A percentile compares a stretch with the other conserved stretches of the same genome.
These are phyloP conservation scores for Haberlea rhodopensis DNA, from an alignment of 257 asterid species.

Conservation along the genomic window DNA sequence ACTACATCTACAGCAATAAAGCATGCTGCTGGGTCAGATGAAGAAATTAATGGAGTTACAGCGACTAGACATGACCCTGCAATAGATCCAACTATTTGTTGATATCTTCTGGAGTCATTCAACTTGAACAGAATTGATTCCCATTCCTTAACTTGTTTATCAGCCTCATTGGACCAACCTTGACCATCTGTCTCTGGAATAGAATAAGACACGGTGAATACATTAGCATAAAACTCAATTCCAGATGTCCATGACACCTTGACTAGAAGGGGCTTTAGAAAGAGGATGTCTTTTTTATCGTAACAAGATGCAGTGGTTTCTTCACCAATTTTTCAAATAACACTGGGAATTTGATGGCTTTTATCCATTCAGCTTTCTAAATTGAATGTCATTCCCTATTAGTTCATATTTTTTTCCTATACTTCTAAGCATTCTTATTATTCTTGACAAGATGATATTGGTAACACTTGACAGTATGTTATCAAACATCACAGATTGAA, in stretches of 20 bases:
- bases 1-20: constrained; percentile 67
- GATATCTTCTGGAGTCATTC: constrained; percentile 68
- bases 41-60: constrained; percentile 79
- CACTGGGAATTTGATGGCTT: background rate
- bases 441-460: background rate
- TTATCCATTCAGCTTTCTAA: background rate
- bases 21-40: constrained; percentile 67
- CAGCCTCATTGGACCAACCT: constrained; percentile 27
- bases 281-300: background rate
- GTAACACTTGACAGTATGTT: background rate
- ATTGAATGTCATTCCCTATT: background rate
- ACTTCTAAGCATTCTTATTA: background rate
- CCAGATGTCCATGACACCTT: background rate
- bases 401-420: background rate
- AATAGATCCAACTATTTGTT: constrained; percentile 81
- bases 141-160: constrained; percentile 56
- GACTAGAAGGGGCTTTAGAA: background rate
- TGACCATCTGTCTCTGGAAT: constrained; percentile 32
- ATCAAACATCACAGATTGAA: background rate
- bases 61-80: constrained; percentile 75
- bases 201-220: constrained; percentile 12
- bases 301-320: too few relatives aligned
- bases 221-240: background rate
- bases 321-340: too few relatives aligned
- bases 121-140: constrained; percentile 65